Conservation (phyloP, 2,329 filamentous ascomycete species). For the Calonectria pseudoreteaudii region DNA sequence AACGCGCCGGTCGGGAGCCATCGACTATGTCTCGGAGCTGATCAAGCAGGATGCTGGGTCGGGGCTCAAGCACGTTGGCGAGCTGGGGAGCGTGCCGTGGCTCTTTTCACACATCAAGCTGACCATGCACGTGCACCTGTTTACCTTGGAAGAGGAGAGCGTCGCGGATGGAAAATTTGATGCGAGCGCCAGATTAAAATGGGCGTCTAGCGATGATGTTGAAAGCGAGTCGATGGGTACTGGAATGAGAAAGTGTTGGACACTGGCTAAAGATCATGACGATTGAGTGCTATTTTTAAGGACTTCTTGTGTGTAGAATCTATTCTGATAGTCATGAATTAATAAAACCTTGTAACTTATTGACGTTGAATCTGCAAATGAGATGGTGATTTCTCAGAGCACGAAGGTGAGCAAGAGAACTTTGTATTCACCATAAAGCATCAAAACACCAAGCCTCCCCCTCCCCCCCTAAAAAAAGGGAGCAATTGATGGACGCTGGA, state of each 20-base stretch:
- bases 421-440: background rate
- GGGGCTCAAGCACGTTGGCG: conserved; percentile 48
- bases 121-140: conserved; percentile 68
- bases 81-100: conserved; percentile 67
- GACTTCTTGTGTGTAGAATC: conserved; percentile 17
- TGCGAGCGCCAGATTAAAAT: conserved; percentile 42
- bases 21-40: conserved; percentile 47
- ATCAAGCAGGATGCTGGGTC: conserved; percentile 28
- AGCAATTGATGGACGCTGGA: background rate
- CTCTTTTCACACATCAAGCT: conserved; percentile 68
- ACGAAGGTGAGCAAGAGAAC: background rate
- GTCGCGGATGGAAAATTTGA: conserved; percentile 16
- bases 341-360: background rate
- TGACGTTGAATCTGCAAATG: background rate
- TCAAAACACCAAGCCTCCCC: background rate
- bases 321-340: background rate
- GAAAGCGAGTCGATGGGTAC: conserved; percentile 68
- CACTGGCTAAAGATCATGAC: conserved; percentile 49
- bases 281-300: background rate
- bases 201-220: conserved; percentile 54
- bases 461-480: background rate
- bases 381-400: background rate
- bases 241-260: conserved; percentile 70
- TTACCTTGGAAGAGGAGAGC: conserved; percentile 49
- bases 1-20: conserved; percentile 52